A percentile compares a stretch with the other conserved stretches of the same genome.
phyloP scores from a whole-genome alignment of 2,329 filamentous ascomycete genomes.

The Colletotrichum spinosum region DNA sequence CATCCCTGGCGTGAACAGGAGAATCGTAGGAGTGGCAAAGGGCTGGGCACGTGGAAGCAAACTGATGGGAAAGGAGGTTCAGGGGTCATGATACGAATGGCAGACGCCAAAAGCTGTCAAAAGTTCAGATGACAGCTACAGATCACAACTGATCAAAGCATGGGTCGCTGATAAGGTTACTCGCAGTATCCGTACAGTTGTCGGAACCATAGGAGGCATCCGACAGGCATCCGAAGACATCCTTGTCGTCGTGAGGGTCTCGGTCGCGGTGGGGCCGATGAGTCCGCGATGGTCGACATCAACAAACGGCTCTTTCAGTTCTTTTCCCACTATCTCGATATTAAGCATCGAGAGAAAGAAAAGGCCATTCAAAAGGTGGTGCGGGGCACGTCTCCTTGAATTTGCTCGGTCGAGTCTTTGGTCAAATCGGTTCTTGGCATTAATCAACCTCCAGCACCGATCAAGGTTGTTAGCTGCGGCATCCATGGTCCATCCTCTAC shows the following conservation, averaged over 20 bases:
- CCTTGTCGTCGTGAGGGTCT: not conserved
- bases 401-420: conserved; percentile 6
- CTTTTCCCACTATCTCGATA: not conserved
- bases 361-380: not conserved
- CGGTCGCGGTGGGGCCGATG: conserved; percentile 25
- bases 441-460: conserved; percentile 32
- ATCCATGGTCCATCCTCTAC: conserved; percentile 15
- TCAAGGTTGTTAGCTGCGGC: conserved; percentile 27
- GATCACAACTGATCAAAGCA: not conserved
- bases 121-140: conserved; percentile 25
- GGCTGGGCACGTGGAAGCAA: conserved; percentile 20
- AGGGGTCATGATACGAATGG: not conserved
- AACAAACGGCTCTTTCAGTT: not conserved
- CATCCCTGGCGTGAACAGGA: conserved; percentile 5
- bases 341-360: not conserved
- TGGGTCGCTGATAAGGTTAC: conserved; percentile 15
- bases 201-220: not conserved
- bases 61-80: not conserved
- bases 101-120: not conserved
- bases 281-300: not conserved
- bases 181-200: too few relatives aligned
- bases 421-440: conserved; percentile 25
- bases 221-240: not conserved
- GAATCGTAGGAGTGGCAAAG: not conserved
- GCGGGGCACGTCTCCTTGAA: conserved; percentile 18